Percentiles rank a stretch among this genome's conserved stretches.
These are phyloP conservation scores for Mallotus japonicus DNA, from an alignment of 441 rosid species.

Conservation along the genomic window DNA sequence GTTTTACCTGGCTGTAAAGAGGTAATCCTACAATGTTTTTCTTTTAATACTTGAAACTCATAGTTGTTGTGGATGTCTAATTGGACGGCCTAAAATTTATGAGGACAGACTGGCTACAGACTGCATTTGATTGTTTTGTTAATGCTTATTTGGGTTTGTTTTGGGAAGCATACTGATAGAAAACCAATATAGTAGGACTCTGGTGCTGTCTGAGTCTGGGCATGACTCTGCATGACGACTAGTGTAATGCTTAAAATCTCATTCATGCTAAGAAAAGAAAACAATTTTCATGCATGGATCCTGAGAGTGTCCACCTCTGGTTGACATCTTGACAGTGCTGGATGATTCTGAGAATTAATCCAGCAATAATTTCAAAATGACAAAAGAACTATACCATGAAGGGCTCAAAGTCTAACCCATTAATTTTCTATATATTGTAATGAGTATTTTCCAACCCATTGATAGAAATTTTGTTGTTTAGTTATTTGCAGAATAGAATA, in stretches of 20 bases:
- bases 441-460: neutral
- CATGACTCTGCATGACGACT: neutral
- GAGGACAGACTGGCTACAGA: neutral
- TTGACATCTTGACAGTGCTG: neutral
- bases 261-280: neutral
- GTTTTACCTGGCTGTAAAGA: slow-evolving; percentile 72
- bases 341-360: neutral
- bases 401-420: neutral
- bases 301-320: neutral
- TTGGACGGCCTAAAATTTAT: neutral
- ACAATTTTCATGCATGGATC: neutral
- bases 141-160: neutral
- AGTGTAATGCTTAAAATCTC: neutral
- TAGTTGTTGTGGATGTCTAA: slow-evolving; percentile 9
- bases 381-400: too few relatives aligned
- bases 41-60: neutral
- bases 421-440: neutral
- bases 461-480: neutral
- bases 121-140: neutral
- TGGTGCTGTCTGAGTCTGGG: neutral
- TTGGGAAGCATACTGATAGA: neutral
- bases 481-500: neutral
- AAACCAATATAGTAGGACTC: neutral
- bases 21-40: slow-evolving; percentile 42
- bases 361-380: too few relatives aligned